Evolutionary conservation across 139 green algal species (phyloP), one percentile per base, ranked within the genome.

Genomic region (Mesostigma viride): DNA sequence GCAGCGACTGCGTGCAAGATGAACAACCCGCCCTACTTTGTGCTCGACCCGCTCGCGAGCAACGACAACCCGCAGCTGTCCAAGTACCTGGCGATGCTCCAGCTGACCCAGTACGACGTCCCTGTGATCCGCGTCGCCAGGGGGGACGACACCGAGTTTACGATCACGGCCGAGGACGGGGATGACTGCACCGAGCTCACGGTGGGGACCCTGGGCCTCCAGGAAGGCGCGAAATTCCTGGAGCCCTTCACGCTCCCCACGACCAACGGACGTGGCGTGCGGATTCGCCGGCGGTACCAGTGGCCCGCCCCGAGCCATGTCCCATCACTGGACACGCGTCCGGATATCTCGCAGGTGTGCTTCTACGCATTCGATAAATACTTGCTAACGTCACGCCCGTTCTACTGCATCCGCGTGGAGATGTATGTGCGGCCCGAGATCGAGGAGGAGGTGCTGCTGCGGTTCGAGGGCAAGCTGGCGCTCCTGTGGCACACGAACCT

Each of bases 351-450:
- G 44, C 30, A 68, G 14, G 68, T 69, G 35, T 75, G 68, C 58
- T 75, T 75, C 61, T 75, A 75, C 32, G 68, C 35, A 2, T 57
- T 35, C 33, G 68, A 75, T 28, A 62, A 64, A 26, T 75, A 75
- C 68, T 45, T 69, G 3, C 22, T 56, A 3, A 75, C 68, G 11
- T 59, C 61, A 6, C 20, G 64, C 20, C 68, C 68, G 20, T 75
- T 69, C 59, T 70, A 75, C 58, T 75, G 68, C 68, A 24, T 75
- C 3, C 22, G 45, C 20, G 33, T 75, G 14, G 30, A 58, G 24
- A 32, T 64, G 6, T 26, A 56, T 32, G 34, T 33, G 2, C 33
- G 22, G 31, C 62, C 62, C 20, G 36, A 59, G 34, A 17, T 11
- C 14, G 45, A 75, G 8, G 68, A 75, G 3, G 46, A 75, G 58